Percentiles rank a stretch among this genome's conserved stretches.
Evolutionary conservation across 352 stramenopile species (phyloP).

Genomic region (Phytophthora pluvialis): DNA sequence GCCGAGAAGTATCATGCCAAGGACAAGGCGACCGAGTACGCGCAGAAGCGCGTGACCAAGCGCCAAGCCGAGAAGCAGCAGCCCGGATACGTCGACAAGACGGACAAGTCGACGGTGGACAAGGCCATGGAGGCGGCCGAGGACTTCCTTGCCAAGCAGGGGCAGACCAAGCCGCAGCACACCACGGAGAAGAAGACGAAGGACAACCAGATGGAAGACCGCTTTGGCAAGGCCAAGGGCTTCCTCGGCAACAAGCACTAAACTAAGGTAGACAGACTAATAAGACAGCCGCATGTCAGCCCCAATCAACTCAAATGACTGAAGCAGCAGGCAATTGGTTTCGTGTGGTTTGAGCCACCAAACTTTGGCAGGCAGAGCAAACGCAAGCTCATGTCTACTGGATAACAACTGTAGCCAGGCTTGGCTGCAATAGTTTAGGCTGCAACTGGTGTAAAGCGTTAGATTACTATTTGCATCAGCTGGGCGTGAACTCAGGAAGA

Average conservation of each 20-base stretch:
- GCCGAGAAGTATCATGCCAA: conserved; percentile 48
- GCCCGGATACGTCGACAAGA: conserved; percentile 25
- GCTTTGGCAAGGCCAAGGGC: conserved; percentile 30
- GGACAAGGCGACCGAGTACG: conserved; percentile 37
- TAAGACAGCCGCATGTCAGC: neutral
- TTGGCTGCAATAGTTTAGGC: no score
- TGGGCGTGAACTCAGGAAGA: conserved; percentile 19
- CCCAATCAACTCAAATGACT: neutral
- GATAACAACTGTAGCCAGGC: neutral
- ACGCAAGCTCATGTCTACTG: neutral
- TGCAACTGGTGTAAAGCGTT: no score
- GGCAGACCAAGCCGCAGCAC: conserved; percentile 28
- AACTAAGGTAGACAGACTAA: neutral
- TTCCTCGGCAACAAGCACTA: conserved; percentile 33
- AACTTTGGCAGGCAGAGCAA: no score
- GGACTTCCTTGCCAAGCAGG: conserved; percentile 41
- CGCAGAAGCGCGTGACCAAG: conserved; percentile 37
- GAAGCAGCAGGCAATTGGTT: neutral
- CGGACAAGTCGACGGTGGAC: conserved; percentile 36
- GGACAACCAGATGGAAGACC: conserved; percentile 32
- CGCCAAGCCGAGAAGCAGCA: conserved; percentile 18
- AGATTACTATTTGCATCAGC: conserved; percentile 2
- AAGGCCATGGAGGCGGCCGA: conserved; percentile 36
- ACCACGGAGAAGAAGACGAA: conserved; percentile 6
- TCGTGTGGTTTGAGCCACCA: neutral